phyloP scores from a whole-genome alignment of 768 basidiomycete species.

The Tricholoma bakamatsutake region DNA sequence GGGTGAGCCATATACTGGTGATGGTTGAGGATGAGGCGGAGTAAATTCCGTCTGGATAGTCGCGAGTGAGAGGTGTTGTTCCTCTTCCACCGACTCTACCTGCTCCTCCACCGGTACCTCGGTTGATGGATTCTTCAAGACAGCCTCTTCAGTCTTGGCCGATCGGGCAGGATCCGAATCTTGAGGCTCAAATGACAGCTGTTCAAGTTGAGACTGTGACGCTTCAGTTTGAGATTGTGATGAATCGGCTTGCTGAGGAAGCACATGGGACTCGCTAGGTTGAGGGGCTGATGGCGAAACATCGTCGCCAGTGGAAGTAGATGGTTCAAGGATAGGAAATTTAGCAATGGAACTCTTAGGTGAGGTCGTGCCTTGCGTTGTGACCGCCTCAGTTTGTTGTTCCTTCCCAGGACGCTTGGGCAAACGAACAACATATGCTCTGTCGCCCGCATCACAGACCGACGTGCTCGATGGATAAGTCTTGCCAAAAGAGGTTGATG shows the following conservation, averaged over 20 bases:
- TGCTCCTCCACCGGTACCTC: slow-evolving; percentile 19
- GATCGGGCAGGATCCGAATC: slow-evolving; percentile 29
- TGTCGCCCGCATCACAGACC: slow-evolving; percentile 38
- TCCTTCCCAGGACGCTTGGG: slow-evolving; percentile 38
- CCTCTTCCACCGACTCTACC: slow-evolving; percentile 5
- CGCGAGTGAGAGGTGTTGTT: slow-evolving; percentile 31
- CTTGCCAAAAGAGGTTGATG: slow-evolving; percentile 13
- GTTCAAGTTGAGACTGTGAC: slow-evolving; percentile 34
- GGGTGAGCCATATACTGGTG: slow-evolving; percentile 63
- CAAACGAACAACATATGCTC: slow-evolving; percentile 47
- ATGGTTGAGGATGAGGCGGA: slow-evolving; percentile 34
- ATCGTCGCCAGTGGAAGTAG: slow-evolving; percentile 9
- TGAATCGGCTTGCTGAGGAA: slow-evolving; percentile 16
- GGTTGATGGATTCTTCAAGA: slow-evolving; percentile 32
- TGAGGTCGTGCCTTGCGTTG: slow-evolving; percentile 30
- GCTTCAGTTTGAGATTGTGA: slow-evolving; percentile 24
- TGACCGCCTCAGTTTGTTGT: slow-evolving; percentile 21
- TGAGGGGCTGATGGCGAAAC: slow-evolving; percentile 3
- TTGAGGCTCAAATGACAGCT: slow-evolving; percentile 29
- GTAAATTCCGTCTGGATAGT: slow-evolving; percentile 39
- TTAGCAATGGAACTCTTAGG: slow-evolving; percentile 57
- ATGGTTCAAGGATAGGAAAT: slow-evolving; percentile 21
- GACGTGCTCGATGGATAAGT: slow-evolving; percentile 16
- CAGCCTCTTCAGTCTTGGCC: slow-evolving; percentile 43
- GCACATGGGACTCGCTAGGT: slow-evolving; percentile 1